Evolutionary conservation across 306 rosid species (phyloP).

Genomic region (Prunus campanulata): DNA sequence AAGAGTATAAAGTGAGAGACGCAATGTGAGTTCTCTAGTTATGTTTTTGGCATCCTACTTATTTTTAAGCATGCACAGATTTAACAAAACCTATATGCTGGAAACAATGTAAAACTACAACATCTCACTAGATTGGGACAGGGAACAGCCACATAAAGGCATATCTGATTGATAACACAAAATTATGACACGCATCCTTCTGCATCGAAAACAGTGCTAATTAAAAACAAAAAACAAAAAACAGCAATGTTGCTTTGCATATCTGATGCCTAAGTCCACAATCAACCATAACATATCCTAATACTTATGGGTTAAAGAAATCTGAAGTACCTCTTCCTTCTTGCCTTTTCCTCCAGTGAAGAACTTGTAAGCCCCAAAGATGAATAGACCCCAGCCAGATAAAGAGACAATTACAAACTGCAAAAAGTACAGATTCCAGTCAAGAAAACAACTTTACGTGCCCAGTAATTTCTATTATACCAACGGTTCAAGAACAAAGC

Average conservation of each 20-base stretch:
- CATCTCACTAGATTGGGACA: background rate
- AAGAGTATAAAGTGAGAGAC: background rate
- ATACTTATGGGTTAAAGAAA: background rate
- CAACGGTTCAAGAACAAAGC: background rate
- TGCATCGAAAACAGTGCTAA: background rate
- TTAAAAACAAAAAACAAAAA: background rate
- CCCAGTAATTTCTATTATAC: background rate
- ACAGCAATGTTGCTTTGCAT: background rate
- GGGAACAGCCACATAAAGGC: background rate
- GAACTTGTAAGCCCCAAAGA: constrained; percentile 62
- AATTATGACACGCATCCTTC: background rate
- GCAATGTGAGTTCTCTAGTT: background rate
- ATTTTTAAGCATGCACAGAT: background rate
- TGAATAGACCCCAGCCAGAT: constrained; percentile 76
- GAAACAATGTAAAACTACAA: background rate
- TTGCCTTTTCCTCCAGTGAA: constrained; percentile 69
- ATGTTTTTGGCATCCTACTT: background rate
- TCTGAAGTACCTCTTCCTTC: constrained; percentile 77
- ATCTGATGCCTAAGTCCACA: background rate
- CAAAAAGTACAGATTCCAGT: constrained; percentile 24
- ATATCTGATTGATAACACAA: background rate
- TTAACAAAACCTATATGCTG: background rate
- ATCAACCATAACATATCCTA: background rate
- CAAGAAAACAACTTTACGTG: constrained; percentile 17
- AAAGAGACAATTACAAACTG: constrained; percentile 86